phyloP scores from a whole-genome alignment of 768 basidiomycete genomes.

The Rossbeevera mucosa region DNA sequence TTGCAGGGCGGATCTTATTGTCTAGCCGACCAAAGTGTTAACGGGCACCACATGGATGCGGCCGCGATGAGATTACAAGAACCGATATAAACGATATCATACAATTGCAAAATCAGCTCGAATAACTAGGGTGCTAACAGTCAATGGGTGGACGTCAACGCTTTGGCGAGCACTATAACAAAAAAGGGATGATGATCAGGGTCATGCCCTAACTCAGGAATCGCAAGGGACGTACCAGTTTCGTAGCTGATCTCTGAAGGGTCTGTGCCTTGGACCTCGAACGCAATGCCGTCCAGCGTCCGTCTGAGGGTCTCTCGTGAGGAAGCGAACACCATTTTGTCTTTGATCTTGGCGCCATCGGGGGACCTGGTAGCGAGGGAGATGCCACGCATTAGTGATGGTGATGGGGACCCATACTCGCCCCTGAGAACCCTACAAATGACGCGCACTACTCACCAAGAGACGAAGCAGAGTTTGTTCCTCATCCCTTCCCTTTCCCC shows the following conservation, averaged over 20 bases:
- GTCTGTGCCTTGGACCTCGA: conserved; percentile 87
- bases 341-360: conserved; percentile 76
- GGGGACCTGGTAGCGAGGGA: conserved; percentile 64
- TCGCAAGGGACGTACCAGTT: conserved; percentile 49
- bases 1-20: neutral
- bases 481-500: conserved; percentile 47
- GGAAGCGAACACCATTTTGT: conserved; percentile 91
- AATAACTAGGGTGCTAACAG: neutral
- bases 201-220: neutral
- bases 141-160: conserved; percentile 14
- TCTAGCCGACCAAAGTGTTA: neutral
- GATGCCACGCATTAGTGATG: neutral
- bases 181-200: neutral
- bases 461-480: conserved; percentile 80
- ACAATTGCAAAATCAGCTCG: neutral
- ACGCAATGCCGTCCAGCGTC: conserved; percentile 66
- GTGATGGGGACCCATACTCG: neutral
- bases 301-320: conserved; percentile 79
- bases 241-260: conserved; percentile 66
- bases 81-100: neutral
- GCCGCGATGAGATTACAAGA: neutral
- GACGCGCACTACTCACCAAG: conserved; percentile 59
- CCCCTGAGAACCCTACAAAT: neutral
- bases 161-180: conserved; percentile 19
- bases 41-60: neutral